phyloP scores from a whole-genome alignment of 2,329 filamentous ascomycete species.

The Cyphellophora europaea region DNA sequence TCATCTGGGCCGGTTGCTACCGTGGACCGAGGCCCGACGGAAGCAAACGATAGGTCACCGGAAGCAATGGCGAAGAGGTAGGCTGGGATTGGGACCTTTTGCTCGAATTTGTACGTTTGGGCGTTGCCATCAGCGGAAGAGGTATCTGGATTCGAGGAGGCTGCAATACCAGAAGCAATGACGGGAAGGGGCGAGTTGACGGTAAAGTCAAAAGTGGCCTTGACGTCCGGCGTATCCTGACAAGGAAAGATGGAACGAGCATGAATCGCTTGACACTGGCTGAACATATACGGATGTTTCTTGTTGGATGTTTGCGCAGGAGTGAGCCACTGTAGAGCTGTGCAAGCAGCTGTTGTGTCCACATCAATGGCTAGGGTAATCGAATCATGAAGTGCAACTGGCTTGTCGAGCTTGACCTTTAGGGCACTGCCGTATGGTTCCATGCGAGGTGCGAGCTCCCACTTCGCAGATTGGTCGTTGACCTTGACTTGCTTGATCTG shows the following conservation, averaged over 20 bases:
- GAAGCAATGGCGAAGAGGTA: constrained; percentile 90
- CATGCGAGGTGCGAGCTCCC: constrained; percentile 58
- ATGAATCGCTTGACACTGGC: constrained; percentile 94
- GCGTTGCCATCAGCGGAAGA: constrained; percentile 44
- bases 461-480: constrained; percentile 55
- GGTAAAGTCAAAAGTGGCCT: constrained; percentile 86
- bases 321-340: constrained; percentile 89
- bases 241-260: constrained; percentile 90
- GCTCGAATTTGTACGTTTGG: constrained; percentile 72
- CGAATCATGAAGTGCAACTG: constrained; percentile 35
- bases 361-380: constrained; percentile 54
- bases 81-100: constrained; percentile 83
- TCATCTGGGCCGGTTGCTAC: constrained; percentile 86
- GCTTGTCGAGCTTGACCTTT: constrained; percentile 38
- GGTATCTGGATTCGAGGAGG: constrained; percentile 35
- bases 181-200: constrained; percentile 80
- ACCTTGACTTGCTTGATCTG: constrained; percentile 64
- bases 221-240: constrained; percentile 95
- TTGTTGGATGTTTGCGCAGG: constrained; percentile 91
- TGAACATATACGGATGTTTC: constrained; percentile 96
- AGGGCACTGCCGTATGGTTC: constrained; percentile 56
- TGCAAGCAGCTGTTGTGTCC: constrained; percentile 78
- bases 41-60: constrained; percentile 71
- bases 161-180: constrained; percentile 74
- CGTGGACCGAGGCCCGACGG: constrained; percentile 73